phyloP scores from a whole-genome alignment of 2,329 filamentous ascomycete genomes.

The Cladosporium halotolerans region DNA sequence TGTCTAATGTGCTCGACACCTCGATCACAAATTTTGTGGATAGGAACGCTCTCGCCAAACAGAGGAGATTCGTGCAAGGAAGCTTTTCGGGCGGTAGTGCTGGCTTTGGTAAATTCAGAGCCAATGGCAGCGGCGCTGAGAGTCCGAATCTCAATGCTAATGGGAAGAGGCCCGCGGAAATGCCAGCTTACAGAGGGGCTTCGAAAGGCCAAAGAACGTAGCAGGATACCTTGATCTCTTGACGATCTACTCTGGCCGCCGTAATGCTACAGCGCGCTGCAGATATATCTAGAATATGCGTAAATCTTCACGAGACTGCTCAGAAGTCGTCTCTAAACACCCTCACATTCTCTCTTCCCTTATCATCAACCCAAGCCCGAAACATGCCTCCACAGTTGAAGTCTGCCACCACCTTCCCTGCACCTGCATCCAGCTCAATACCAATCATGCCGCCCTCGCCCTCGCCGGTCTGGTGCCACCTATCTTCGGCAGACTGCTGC shows the following conservation, averaged over 20 bases:
- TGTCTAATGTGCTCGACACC: conserved; percentile 7
- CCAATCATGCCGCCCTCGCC: conserved; percentile 83
- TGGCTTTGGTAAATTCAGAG: conserved; percentile 5
- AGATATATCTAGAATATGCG: not conserved
- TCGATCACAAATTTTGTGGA: conserved; percentile 12
- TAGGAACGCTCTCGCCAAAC: conserved; percentile 14
- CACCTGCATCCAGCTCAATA: conserved; percentile 52
- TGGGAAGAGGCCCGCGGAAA: conserved; percentile 18
- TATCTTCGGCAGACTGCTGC: conserved; percentile 63
- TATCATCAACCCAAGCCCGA: conserved; percentile 65
- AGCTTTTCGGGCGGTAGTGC: not conserved
- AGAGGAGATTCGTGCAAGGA: conserved; percentile 12
- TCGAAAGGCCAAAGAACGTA: not conserved
- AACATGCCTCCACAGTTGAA: conserved; percentile 89
- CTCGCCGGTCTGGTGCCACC: conserved; percentile 69
- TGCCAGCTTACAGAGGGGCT: not conserved
- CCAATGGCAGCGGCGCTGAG: not conserved
- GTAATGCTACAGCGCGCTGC: not conserved
- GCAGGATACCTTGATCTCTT: not conserved
- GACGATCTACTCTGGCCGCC: too few relatives aligned
- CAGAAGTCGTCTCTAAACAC: conserved; percentile 47
- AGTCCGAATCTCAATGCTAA: conserved; percentile 16
- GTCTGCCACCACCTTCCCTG: conserved; percentile 61
- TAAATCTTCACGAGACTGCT: not conserved
- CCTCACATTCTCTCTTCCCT: conserved; percentile 52